These are phyloP conservation scores for Tricholoma saponaceum DNA, from an alignment of 768 basidiomycete genomes.

Conservation along the genomic window DNA sequence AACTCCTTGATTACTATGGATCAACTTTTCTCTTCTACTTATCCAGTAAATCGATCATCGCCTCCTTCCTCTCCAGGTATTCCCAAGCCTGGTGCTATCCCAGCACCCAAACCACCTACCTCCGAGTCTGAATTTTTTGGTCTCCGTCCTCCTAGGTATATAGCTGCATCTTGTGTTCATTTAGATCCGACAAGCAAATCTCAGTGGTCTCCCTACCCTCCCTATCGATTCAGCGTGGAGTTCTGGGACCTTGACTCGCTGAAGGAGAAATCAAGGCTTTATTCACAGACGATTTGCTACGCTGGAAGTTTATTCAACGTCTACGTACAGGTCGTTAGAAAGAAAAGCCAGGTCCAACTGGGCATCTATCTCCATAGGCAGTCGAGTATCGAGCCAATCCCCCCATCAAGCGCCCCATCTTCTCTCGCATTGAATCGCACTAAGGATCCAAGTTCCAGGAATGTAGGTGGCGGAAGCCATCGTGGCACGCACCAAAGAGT, in stretches of 20 bases:
- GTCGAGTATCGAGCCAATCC: constrained; percentile 73
- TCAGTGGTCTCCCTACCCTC: constrained; percentile 69
- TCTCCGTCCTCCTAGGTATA: constrained; percentile 42
- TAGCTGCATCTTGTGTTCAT: constrained; percentile 36
- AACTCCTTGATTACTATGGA: constrained; percentile 53
- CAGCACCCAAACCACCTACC: constrained; percentile 23
- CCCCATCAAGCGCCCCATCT: constrained; percentile 59
- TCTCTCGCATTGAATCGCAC: constrained; percentile 6
- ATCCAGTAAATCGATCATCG: constrained; percentile 15
- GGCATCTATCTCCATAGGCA: constrained; percentile 90
- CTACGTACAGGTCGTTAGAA: constrained; percentile 84
- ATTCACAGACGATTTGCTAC: constrained; percentile 87
- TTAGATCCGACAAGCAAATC: constrained; percentile 41
- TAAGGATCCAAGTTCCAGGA: constrained; percentile 3
- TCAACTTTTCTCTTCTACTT: constrained; percentile 52
- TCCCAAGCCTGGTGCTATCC: constrained; percentile 17
- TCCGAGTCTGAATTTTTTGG: constrained; percentile 64
- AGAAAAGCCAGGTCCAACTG: constrained; percentile 70
- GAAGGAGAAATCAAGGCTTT: constrained; percentile 78
- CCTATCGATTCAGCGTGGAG: constrained; percentile 83
- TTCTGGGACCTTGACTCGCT: constrained; percentile 84
- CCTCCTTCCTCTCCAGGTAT: constrained; percentile 23
- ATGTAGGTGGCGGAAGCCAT: constrained; percentile 4
- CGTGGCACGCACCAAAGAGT: constrained; percentile 20
- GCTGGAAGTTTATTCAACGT: constrained; percentile 87